Conservation (phyloP, 192 early-diverging fungal genomes). For the Podochytrium sp. region DNA sequence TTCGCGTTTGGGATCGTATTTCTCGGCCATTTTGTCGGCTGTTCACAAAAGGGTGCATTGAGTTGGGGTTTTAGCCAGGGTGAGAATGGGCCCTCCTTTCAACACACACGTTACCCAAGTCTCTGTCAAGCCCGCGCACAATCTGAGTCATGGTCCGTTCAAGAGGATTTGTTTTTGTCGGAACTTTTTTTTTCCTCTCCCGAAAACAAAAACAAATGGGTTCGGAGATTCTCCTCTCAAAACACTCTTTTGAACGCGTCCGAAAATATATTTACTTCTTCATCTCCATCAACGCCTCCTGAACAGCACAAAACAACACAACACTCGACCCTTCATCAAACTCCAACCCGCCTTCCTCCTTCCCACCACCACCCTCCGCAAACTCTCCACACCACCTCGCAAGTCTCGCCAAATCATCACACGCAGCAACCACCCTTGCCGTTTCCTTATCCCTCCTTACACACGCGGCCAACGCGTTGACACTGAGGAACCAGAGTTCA, state of each 20-base stretch:
- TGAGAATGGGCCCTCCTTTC: too few relatives aligned
- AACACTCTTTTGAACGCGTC: too few relatives aligned
- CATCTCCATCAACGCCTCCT: too few relatives aligned
- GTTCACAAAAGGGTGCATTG: neutral
- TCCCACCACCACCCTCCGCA: too few relatives aligned
- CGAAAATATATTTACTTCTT: too few relatives aligned
- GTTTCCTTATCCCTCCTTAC: neutral
- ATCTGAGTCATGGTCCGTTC: conserved; percentile 35
- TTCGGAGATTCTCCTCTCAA: too few relatives aligned
- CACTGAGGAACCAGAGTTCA: conserved; percentile 20
- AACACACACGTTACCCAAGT: conserved; percentile 12
- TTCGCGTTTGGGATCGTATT: conserved; percentile 54
- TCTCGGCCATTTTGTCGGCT: conserved; percentile 55
- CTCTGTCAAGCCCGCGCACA: conserved; percentile 19
- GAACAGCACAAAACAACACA: neutral
- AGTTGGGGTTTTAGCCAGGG: neutral
- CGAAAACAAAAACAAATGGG: conserved; percentile 37
- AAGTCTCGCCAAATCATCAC: neutral
- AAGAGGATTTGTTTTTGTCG: too few relatives aligned
- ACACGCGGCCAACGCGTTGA: neutral
- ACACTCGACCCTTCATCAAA: neutral
- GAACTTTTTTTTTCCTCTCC: conserved; percentile 40
- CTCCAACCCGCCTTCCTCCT: neutral
- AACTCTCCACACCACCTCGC: neutral
- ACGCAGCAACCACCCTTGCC: neutral